A percentile compares a stretch with the other conserved stretches of the same genome.
Conservation (phyloP, 73 alveolate genomes). For the Paramecium biaurelia region DNA sequence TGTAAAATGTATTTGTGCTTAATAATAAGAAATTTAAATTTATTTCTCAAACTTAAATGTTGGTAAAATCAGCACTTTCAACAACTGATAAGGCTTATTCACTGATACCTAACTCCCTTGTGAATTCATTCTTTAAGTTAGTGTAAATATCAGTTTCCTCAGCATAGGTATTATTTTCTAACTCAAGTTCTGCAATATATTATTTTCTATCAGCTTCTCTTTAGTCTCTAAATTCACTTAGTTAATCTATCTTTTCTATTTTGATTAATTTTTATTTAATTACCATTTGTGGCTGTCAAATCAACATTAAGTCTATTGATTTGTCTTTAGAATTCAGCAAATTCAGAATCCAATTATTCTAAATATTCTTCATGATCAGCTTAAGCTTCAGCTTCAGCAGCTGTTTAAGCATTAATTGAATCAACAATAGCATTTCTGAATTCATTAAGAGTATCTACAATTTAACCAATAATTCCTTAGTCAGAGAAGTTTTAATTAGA, state of each 20-base stretch:
- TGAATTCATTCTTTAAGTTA: background rate
- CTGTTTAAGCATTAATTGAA: background rate
- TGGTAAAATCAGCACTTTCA: background rate
- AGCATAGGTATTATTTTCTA: slow-evolving; percentile 42
- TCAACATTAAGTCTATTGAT: background rate
- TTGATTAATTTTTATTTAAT: background rate
- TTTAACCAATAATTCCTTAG: background rate
- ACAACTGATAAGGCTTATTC: slow-evolving; percentile 29
- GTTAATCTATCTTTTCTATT: slow-evolving; percentile 17
- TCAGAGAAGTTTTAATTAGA: slow-evolving; percentile 22
- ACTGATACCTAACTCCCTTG: slow-evolving; percentile 8
- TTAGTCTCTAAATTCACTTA: slow-evolving; percentile 8
- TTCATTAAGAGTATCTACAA: slow-evolving; percentile 16
- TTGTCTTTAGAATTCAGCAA: slow-evolving; percentile 49
- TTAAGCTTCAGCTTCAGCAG: background rate
- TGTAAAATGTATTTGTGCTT: background rate
- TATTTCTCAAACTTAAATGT: background rate
- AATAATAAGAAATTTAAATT: background rate
- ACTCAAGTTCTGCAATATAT: background rate
- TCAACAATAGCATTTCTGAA: slow-evolving; percentile 40
- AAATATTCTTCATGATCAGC: slow-evolving; percentile 37
- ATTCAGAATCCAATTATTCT: background rate
- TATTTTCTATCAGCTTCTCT: slow-evolving; percentile 26
- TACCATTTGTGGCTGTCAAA: slow-evolving; percentile 25
- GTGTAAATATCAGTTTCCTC: slow-evolving; percentile 35